Conservation (phyloP, 2,329 filamentous ascomycete genomes). For the Parasarocladium wereldwijsianum region DNA sequence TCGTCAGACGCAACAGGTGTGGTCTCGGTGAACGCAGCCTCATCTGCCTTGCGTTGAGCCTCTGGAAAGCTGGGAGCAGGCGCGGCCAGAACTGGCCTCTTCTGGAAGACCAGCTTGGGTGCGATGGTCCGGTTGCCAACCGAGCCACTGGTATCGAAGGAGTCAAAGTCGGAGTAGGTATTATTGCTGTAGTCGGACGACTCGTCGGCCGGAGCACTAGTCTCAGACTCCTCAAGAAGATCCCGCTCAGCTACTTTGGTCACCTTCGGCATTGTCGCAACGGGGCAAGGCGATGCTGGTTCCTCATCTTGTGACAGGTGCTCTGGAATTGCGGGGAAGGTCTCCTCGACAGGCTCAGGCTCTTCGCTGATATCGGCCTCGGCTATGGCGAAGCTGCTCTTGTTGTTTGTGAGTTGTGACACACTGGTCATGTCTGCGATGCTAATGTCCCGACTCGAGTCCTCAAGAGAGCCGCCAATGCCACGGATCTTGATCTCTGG, state of each 20-base stretch:
- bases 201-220: slow-evolving; percentile 1
- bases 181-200: slow-evolving; percentile 2
- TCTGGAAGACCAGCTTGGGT: slow-evolving; percentile 4
- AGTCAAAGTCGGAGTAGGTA: slow-evolving; percentile 4
- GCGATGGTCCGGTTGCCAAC: slow-evolving; percentile 3
- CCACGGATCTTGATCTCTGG: slow-evolving; percentile 4
- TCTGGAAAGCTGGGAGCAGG: no score
- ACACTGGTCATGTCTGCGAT: not conserved
- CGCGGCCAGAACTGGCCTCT: slow-evolving; percentile 1
- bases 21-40: slow-evolving; percentile 3
- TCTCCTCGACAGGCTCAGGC: no score
- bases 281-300: slow-evolving; percentile 1
- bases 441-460: not conserved
- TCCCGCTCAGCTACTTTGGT: slow-evolving; percentile 1
- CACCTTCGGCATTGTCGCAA: not conserved
- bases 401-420: slow-evolving; percentile 1
- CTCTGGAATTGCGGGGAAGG: no score
- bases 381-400: not conserved
- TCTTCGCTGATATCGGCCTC: no score
- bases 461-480: slow-evolving; percentile 2
- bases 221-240: slow-evolving; percentile 3
- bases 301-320: slow-evolving; percentile 1
- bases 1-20: slow-evolving; percentile 10
- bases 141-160: slow-evolving; percentile 3
- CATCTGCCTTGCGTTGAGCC: slow-evolving; percentile 4